Conservation (phyloP, 495 filamentous ascomycete species). For the Xylaria curta region DNA sequence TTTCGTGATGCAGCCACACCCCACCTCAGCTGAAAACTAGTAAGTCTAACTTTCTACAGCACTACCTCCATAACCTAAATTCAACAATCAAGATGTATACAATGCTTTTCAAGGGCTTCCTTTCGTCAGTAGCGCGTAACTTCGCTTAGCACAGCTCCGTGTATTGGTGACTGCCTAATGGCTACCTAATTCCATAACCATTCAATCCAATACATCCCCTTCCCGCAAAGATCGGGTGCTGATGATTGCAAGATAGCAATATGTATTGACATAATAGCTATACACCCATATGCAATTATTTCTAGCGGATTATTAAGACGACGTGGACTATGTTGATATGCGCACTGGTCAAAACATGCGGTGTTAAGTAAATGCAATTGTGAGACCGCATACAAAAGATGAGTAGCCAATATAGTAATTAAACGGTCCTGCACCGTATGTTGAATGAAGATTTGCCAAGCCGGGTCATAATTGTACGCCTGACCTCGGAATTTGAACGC, state of each 20-base stretch:
- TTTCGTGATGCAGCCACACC: background rate
- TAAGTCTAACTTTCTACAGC: background rate
- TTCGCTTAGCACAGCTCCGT: background rate
- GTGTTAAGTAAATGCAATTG: background rate
- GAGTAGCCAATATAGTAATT: too few species aligned
- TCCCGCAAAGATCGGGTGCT: background rate
- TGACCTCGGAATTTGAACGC: background rate
- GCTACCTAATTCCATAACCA: background rate
- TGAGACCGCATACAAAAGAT: background rate
- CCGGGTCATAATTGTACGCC: background rate
- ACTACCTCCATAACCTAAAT: background rate
- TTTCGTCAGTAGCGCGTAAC: background rate
- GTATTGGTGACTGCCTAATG: background rate
- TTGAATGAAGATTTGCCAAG: background rate
- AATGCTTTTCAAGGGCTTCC: background rate
- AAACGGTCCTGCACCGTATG: too few species aligned
- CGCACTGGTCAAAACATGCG: background rate
- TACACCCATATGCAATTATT: background rate
- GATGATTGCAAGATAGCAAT: background rate
- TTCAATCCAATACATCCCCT: background rate
- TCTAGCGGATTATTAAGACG: background rate
- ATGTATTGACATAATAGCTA: background rate
- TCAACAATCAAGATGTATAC: background rate
- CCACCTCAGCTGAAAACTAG: slow-evolving; percentile 1
- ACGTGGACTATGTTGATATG: too few species aligned